Percentiles rank a stretch among this genome's conserved stretches.
These are phyloP conservation scores for Bisporella sp. DNA, from an alignment of 2,329 filamentous ascomycete genomes.

Conservation along the genomic window DNA sequence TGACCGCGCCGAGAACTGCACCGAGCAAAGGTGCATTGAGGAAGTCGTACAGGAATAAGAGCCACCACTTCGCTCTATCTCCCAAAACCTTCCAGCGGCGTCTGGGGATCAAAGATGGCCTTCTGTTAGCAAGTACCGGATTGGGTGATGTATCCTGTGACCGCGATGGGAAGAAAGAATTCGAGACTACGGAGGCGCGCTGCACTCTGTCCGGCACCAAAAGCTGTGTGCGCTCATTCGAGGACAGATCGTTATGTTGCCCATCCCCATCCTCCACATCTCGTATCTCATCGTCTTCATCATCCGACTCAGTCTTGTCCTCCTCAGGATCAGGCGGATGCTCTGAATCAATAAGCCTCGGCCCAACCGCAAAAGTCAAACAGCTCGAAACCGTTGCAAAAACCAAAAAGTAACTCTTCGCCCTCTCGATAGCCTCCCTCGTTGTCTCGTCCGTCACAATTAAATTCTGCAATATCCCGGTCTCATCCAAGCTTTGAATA, in stretches of 20 bases:
- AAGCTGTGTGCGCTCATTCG: conserved; percentile 36
- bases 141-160: conserved; percentile 5
- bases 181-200: conserved; percentile 13
- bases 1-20: conserved; percentile 47
- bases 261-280: conserved; percentile 7
- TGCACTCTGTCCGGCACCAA: conserved; percentile 27
- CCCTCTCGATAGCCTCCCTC: conserved; percentile 44
- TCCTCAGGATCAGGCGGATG: conserved; percentile 29
- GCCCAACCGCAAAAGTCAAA: conserved; percentile 57
- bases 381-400: conserved; percentile 57
- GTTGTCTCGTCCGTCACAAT: conserved; percentile 35
- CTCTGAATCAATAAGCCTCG: conserved; percentile 45
- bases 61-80: conserved; percentile 26
- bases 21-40: conserved; percentile 57
- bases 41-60: conserved; percentile 38
- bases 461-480: conserved; percentile 48
- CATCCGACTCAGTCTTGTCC: conserved; percentile 16
- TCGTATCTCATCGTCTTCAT: conserved; percentile 14
- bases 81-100: conserved; percentile 23
- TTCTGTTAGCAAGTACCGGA: conserved; percentile 12
- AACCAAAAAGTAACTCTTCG: conserved; percentile 59
- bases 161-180: conserved; percentile 26
- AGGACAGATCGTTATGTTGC: conserved; percentile 28
- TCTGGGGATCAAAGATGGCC: conserved; percentile 19
- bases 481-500: conserved; percentile 28